Evolutionary conservation across 2,329 filamentous ascomycete species (phyloP).

Genomic region (Colletotrichum sp.): DNA sequence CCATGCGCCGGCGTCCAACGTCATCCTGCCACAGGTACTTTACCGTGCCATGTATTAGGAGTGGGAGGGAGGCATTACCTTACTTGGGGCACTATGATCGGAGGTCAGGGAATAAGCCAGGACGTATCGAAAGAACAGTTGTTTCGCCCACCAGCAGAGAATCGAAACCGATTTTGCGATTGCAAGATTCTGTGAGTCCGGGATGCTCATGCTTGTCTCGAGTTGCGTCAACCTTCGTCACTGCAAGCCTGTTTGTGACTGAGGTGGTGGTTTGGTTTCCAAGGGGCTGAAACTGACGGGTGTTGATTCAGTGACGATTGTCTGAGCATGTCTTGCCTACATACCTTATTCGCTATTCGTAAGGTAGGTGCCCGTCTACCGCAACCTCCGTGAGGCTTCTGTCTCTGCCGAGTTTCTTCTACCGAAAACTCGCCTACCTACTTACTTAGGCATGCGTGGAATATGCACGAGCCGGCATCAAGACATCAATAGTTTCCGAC

Average conservation of each 20-base stretch:
- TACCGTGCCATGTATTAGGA: neutral
- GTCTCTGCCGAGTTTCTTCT: neutral
- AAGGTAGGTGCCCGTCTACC: neutral
- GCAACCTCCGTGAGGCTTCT: neutral
- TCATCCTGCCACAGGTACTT: slow-evolving; percentile 3
- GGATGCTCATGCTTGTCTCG: neutral
- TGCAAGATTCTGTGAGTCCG: neutral
- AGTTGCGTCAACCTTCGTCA: slow-evolving; percentile 12
- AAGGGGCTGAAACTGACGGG: neutral
- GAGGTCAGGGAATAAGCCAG: slow-evolving; percentile 13
- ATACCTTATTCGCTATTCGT: too few species aligned
- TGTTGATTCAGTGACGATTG: neutral
- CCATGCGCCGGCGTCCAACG: slow-evolving; percentile 2
- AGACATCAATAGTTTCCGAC: neutral
- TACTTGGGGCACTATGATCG: neutral
- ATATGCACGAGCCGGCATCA: neutral
- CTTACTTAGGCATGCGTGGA: neutral
- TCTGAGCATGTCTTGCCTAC: neutral
- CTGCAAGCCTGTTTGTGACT: neutral
- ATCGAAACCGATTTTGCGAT: neutral
- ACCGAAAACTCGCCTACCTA: neutral
- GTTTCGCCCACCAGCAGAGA: neutral
- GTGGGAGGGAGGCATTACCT: neutral
- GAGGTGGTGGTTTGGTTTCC: neutral
- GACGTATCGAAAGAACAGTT: neutral